Evolutionary conservation across 768 basidiomycete genomes (phyloP).

Genomic region (Pleurotus giganteus): DNA sequence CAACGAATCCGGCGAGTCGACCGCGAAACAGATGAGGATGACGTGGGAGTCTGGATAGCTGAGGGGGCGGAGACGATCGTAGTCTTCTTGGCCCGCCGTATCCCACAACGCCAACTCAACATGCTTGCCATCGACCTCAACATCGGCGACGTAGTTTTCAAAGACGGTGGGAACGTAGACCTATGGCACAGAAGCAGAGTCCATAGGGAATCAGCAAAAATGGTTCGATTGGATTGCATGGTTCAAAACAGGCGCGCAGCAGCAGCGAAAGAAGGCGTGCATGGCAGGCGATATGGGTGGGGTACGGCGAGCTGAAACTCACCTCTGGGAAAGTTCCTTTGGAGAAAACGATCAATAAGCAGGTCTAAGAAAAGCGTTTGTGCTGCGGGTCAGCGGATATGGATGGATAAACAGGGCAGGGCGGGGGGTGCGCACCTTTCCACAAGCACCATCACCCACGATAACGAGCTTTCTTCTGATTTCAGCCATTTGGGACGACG

Average conservation of each 20-base stretch:
- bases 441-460: constrained; percentile 97
- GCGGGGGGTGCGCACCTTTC: constrained; percentile 58
- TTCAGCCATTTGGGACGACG: constrained; percentile 85
- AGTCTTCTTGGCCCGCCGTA: constrained; percentile 99
- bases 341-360: constrained; percentile 93
- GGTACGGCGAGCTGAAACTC: constrained; percentile 23
- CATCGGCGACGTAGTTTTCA: constrained; percentile 99
- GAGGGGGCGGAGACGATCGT: constrained; percentile 96
- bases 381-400: constrained; percentile 6
- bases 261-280: neutral
- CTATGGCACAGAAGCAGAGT: constrained; percentile 38
- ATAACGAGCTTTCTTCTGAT: constrained; percentile 99
- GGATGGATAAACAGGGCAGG: constrained; percentile 6
- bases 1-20: constrained; percentile 96
- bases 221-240: neutral
- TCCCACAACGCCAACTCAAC: constrained; percentile 99
- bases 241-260: neutral
- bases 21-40: constrained; percentile 98
- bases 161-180: constrained; percentile 99
- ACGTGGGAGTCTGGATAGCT: constrained; percentile 99
- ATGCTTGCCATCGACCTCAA: constrained; percentile 97
- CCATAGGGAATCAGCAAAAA: neutral
- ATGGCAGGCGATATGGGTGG: no score
- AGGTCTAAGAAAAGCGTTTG: constrained; percentile 54
- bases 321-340: constrained; percentile 98